phyloP scores from a whole-genome alignment of 2,329 filamentous ascomycete genomes.

The Pezicula radicicola region DNA sequence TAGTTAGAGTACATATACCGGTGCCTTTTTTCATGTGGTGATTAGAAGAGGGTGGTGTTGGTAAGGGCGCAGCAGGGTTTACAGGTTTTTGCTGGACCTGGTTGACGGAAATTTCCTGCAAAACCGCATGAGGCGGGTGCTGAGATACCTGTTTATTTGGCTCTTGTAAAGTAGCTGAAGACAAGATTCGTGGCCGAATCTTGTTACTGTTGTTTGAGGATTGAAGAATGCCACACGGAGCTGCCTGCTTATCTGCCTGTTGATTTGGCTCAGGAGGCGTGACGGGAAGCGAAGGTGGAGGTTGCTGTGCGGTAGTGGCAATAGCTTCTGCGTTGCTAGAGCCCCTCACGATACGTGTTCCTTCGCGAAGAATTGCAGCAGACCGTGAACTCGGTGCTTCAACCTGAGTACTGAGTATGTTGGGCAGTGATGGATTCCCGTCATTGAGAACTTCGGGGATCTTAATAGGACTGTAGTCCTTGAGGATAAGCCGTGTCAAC shows the following conservation, averaged over 20 bases:
- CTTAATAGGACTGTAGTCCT: constrained; percentile 66
- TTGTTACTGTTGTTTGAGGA: not conserved
- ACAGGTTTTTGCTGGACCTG: not conserved
- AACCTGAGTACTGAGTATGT: constrained; percentile 67
- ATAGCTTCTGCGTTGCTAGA: not conserved
- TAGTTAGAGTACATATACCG: not conserved
- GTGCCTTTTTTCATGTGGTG: not conserved
- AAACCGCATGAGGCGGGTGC: too few species aligned
- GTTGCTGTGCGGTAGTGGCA: not conserved
- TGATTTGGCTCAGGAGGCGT: not conserved
- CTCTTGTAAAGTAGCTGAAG: too few species aligned
- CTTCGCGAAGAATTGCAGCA: constrained; percentile 16
- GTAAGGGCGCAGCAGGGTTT: not conserved
- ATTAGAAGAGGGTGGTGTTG: not conserved
- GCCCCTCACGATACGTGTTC: constrained; percentile 7
- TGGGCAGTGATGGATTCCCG: constrained; percentile 61
- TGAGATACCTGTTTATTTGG: too few species aligned
- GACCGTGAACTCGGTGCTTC: constrained; percentile 59
- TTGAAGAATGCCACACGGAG: not conserved
- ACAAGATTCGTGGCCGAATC: not conserved
- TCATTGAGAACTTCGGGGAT: constrained; percentile 45
- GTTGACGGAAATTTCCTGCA: not conserved
- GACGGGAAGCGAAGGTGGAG: not conserved
- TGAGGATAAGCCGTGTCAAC: constrained; percentile 78
- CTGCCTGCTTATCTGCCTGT: not conserved